These are phyloP conservation scores for Phellopilus nigrolimitatus DNA, from an alignment of 1,284 basidiomycete genomes.

Conservation along the genomic window DNA sequence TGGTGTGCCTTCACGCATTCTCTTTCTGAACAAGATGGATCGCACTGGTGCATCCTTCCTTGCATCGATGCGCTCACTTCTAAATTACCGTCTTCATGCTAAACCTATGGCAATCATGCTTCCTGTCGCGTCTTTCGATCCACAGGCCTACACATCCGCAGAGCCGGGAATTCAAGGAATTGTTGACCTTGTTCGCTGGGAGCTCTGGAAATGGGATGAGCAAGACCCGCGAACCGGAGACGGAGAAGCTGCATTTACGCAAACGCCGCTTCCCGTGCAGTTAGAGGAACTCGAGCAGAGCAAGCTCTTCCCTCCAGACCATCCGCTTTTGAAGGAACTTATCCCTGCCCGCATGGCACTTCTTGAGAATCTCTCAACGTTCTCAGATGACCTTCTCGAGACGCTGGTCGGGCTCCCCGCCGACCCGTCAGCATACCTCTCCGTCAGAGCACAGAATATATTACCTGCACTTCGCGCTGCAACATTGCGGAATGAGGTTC, in stretches of 20 bases:
- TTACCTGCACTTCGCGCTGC: conserved; percentile 64
- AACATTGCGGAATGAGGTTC: conserved; percentile 59
- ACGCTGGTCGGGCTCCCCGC: conserved; percentile 54
- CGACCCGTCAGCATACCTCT: conserved; percentile 58
- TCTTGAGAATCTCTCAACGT: conserved; percentile 75
- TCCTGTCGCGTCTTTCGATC: conserved; percentile 71
- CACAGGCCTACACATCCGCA: conserved; percentile 56
- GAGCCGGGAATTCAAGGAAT: conserved; percentile 76
- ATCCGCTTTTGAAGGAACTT: conserved; percentile 65
- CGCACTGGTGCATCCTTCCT: conserved; percentile 77
- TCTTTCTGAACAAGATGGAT: conserved; percentile 89
- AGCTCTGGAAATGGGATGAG: conserved; percentile 66
- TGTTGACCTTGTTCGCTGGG: conserved; percentile 78
- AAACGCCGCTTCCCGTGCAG: conserved; percentile 49
- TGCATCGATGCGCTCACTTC: conserved; percentile 64
- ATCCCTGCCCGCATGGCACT: conserved; percentile 62
- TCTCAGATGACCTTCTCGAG: conserved; percentile 77
- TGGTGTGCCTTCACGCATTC: conserved; percentile 67
- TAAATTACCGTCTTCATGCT: conserved; percentile 69
- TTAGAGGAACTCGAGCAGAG: conserved; percentile 38
- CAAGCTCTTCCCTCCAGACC: conserved; percentile 45
- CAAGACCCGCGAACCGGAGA: conserved; percentile 31
- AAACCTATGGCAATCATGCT: conserved; percentile 70
- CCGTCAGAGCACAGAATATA: conserved; percentile 45
- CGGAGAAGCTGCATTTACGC: conserved; percentile 26